Evolutionary conservation across 495 filamentous ascomycete genomes (phyloP).

Genomic region (Lineolata rhizophorae): DNA sequence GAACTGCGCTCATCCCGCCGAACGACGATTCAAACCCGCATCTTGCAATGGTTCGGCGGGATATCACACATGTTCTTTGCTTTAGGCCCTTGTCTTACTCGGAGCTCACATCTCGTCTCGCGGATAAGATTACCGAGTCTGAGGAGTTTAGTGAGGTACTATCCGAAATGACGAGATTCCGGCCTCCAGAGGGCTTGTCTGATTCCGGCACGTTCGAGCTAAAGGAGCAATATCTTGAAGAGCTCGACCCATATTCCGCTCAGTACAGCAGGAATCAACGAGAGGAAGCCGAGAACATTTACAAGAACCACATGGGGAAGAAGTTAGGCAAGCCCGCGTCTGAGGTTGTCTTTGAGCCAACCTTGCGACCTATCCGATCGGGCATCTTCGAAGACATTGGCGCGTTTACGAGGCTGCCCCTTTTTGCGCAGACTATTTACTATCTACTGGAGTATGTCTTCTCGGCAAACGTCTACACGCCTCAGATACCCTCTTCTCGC

Average conservation of each 20-base stretch:
- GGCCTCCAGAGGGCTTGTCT: constrained; percentile 69
- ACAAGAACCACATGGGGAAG: constrained; percentile 67
- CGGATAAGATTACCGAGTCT: constrained; percentile 66
- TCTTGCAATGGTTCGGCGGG: constrained; percentile 52
- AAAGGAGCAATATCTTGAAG: constrained; percentile 58
- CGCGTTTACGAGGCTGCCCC: constrained; percentile 52
- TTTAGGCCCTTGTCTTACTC: constrained; percentile 92
- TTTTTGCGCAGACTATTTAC: constrained; percentile 83
- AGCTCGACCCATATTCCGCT: constrained; percentile 84
- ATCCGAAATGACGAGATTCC: constrained; percentile 76
- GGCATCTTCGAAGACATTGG: constrained; percentile 57
- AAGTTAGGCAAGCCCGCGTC: constrained; percentile 57
- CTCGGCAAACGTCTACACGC: constrained; percentile 19
- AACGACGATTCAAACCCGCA: constrained; percentile 44
- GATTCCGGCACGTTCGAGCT: constrained; percentile 89
- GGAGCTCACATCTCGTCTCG: constrained; percentile 56
- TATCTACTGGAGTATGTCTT: constrained; percentile 65
- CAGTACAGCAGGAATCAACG: constrained; percentile 94
- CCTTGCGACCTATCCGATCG: constrained; percentile 48
- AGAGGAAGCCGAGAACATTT: constrained; percentile 81
- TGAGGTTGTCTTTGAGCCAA: constrained; percentile 89
- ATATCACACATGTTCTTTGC: constrained; percentile 84
- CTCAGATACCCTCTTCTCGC: constrained; percentile 52
- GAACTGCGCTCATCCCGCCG: constrained; percentile 51
- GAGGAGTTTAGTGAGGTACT: constrained; percentile 62